These are phyloP conservation scores for Emergomyces orientalis DNA, from an alignment of 2,329 filamentous ascomycete species.

Conservation along the genomic window DNA sequence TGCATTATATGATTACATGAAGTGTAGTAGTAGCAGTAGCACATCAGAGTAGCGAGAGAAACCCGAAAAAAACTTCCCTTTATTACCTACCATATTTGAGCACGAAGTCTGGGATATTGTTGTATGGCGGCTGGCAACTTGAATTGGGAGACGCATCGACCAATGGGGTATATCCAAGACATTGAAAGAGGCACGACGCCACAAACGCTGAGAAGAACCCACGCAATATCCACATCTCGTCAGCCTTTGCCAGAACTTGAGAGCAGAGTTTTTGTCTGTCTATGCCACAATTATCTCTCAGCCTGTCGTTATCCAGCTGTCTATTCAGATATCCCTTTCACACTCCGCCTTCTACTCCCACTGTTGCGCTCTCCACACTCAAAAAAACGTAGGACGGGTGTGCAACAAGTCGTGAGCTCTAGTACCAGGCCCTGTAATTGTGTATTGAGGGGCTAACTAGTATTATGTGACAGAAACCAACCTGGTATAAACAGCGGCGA, in stretches of 20 bases:
- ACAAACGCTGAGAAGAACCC: not conserved
- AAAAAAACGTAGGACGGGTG: not conserved
- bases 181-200: not conserved
- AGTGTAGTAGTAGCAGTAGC: too few species aligned
- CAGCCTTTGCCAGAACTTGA: not conserved
- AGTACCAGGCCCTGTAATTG: not conserved
- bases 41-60: not conserved
- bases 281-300: not conserved
- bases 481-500: not conserved
- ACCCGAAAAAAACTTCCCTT: not conserved
- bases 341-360: not conserved
- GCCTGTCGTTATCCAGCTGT: not conserved
- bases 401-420: not conserved
- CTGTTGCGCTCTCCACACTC: not conserved
- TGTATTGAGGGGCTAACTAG: not conserved
- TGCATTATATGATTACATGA: not conserved
- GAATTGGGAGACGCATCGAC: not conserved
- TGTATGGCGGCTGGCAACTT: not conserved
- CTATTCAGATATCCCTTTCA: not conserved
- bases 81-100: conserved; percentile 36
- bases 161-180: not conserved
- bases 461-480: not conserved
- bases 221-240: not conserved
- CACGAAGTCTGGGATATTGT: conserved; percentile 34
- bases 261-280: too few species aligned